Percentiles rank a stretch among this genome's conserved stretches.
phyloP scores from a whole-genome alignment of 331 rosid genomes.

The Rhamnella rubrinervis region DNA sequence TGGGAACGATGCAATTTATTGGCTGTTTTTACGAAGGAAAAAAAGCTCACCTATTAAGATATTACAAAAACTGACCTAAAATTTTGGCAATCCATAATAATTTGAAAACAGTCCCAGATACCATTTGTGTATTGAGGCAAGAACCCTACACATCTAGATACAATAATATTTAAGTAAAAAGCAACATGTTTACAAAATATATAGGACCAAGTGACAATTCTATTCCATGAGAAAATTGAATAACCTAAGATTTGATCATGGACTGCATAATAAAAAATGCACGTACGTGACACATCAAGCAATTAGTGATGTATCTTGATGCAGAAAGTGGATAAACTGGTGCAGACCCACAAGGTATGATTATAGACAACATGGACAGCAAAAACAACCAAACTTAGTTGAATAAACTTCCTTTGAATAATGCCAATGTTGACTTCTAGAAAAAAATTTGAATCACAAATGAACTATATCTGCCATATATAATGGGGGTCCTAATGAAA shows the following conservation, averaged over 20 bases:
- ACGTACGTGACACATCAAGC: neutral
- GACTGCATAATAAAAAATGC: neutral
- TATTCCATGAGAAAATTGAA: neutral
- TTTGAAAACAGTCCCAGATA: too few relatives aligned
- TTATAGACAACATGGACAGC: slow-evolving; percentile 1
- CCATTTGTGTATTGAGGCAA: too few relatives aligned
- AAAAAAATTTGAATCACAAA: neutral
- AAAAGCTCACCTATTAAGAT: too few relatives aligned
- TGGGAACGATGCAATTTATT: neutral
- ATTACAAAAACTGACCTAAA: neutral
- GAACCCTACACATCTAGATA: too few relatives aligned
- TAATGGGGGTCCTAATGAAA: neutral
- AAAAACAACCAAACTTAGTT: neutral
- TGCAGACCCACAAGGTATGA: neutral
- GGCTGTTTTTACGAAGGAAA: neutral
- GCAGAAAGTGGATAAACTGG: neutral
- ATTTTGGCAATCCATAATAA: too few relatives aligned
- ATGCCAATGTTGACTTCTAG: neutral
- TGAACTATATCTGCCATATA: neutral
- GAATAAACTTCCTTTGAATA: neutral
- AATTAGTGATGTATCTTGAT: neutral
- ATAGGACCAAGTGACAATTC: neutral
- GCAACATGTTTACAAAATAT: neutral
- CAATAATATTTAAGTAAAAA: too few relatives aligned
- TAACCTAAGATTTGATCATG: neutral